Percentiles rank a stretch among this genome's conserved stretches.
Conservation (phyloP, 2,329 filamentous ascomycete species). For the Ascochyta viciae-villosae region DNA sequence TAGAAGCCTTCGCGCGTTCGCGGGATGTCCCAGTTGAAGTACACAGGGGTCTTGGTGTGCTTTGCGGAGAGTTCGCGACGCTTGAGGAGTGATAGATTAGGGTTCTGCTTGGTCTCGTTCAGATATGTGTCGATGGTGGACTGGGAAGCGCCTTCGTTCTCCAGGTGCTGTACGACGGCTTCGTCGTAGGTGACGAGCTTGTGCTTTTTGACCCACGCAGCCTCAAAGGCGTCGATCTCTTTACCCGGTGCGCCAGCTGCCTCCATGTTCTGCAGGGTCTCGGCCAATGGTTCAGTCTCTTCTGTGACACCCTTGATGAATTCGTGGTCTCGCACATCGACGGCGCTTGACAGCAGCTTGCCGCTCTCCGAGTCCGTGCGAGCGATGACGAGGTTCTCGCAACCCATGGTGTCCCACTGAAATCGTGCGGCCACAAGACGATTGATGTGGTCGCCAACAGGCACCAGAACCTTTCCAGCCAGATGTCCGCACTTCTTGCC, state of each 20-base stretch:
- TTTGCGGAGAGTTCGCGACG: conserved; percentile 75
- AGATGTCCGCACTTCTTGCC: conserved; percentile 98
- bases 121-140: conserved; percentile 74
- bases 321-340: conserved; percentile 95
- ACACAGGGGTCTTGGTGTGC: conserved; percentile 71
- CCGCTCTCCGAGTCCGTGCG: conserved; percentile 96
- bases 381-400: conserved; percentile 92
- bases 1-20: conserved; percentile 94
- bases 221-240: conserved; percentile 87
- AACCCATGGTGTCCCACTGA: conserved; percentile 98
- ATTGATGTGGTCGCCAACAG: conserved; percentile 95
- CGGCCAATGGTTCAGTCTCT: conserved; percentile 80
- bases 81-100: conserved; percentile 77
- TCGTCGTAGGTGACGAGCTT: conserved; percentile 92
- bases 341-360: conserved; percentile 84
- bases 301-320: conserved; percentile 91
- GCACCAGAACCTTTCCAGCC: conserved; percentile 94
- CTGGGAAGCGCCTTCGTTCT: conserved; percentile 68
- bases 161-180: conserved; percentile 78
- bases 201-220: conserved; percentile 85
- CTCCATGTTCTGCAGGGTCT: conserved; percentile 91
- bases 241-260: conserved; percentile 74
- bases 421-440: conserved; percentile 89
- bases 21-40: conserved; percentile 90
- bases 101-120: conserved; percentile 65